These are phyloP conservation scores for Mycena polygramma DNA, from an alignment of 768 basidiomycete species.

Conservation along the genomic window DNA sequence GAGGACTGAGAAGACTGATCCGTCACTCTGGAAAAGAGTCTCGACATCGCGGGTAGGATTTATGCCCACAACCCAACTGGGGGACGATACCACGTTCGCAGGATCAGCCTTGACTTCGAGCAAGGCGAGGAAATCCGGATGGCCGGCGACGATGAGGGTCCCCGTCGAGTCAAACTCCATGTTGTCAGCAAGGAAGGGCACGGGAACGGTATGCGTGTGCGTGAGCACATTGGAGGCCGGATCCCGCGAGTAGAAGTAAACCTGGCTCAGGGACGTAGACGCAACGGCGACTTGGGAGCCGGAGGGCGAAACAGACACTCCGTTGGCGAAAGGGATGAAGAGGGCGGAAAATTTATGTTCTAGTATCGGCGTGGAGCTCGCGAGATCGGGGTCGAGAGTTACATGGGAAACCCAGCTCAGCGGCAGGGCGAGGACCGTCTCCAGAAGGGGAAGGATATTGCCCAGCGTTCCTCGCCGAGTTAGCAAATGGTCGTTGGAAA, in stretches of 20 bases:
- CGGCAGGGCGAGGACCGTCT: slow-evolving; percentile 69
- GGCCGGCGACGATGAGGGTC: slow-evolving; percentile 71
- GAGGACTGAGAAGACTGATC: slow-evolving; percentile 70
- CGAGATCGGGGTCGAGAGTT: slow-evolving; percentile 51
- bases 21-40: slow-evolving; percentile 83
- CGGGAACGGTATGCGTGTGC: slow-evolving; percentile 51
- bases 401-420: slow-evolving; percentile 72
- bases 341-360: slow-evolving; percentile 56
- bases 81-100: slow-evolving; percentile 47
- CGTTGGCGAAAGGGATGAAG: slow-evolving; percentile 78
- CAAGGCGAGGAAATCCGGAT: slow-evolving; percentile 73
- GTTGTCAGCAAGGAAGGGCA: slow-evolving; percentile 78
- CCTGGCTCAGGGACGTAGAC: slow-evolving; percentile 60
- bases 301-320: slow-evolving; percentile 69
- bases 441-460: slow-evolving; percentile 63
- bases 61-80: slow-evolving; percentile 73
- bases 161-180: slow-evolving; percentile 63
- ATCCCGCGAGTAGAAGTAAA: slow-evolving; percentile 68
- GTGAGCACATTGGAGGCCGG: slow-evolving; percentile 58
- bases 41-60: slow-evolving; percentile 57
- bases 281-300: slow-evolving; percentile 68
- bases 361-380: slow-evolving; percentile 42
- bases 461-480: slow-evolving; percentile 68
- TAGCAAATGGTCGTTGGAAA: slow-evolving; percentile 79
- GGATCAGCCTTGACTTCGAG: slow-evolving; percentile 57